These are phyloP conservation scores for Sarocladiaceae sp. DNA, from an alignment of 2,329 filamentous ascomycete genomes.

Conservation along the genomic window DNA sequence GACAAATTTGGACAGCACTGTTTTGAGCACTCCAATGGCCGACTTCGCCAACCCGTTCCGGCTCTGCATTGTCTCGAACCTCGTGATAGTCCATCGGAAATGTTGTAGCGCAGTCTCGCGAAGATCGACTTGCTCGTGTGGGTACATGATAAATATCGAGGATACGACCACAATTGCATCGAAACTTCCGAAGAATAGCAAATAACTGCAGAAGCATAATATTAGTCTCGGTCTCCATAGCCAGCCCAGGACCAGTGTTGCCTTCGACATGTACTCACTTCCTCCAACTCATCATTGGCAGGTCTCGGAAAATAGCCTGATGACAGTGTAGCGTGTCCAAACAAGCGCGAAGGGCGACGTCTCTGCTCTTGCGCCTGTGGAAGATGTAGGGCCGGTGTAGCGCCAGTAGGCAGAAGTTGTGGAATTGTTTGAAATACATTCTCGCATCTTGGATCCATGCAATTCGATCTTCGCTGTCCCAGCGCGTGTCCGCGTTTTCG, in stretches of 20 bases:
- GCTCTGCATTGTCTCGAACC: slow-evolving; percentile 52
- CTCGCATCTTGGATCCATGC: slow-evolving; percentile 47
- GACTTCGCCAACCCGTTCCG: slow-evolving; percentile 50
- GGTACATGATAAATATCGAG: slow-evolving; percentile 58
- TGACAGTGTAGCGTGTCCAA: slow-evolving; percentile 53
- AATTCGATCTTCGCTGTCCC: slow-evolving; percentile 49
- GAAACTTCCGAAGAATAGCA: slow-evolving; percentile 59
- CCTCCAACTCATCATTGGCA: slow-evolving; percentile 46
- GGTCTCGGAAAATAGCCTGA: slow-evolving; percentile 41
- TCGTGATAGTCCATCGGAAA: slow-evolving; percentile 55
- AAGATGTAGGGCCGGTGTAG: slow-evolving; percentile 61
- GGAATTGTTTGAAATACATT: slow-evolving; percentile 41
- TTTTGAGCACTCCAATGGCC: slow-evolving; percentile 50
- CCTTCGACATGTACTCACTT: slow-evolving; percentile 26
- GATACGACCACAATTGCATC: slow-evolving; percentile 59
- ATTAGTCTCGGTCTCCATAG: no score
- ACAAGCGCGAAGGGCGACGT: slow-evolving; percentile 51
- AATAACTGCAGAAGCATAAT: no score
- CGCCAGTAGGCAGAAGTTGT: slow-evolving; percentile 53
- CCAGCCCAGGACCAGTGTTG: not conserved
- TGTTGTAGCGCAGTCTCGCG: slow-evolving; percentile 46
- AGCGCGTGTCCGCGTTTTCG: slow-evolving; percentile 53
- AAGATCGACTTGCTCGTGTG: slow-evolving; percentile 19
- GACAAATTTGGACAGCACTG: slow-evolving; percentile 50
- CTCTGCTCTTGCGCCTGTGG: slow-evolving; percentile 48